Percentiles rank a stretch among this genome's conserved stretches.
These are phyloP conservation scores for Elaeis oleifera DNA, from an alignment of 202 grass and related monocot species.

Conservation along the genomic window DNA sequence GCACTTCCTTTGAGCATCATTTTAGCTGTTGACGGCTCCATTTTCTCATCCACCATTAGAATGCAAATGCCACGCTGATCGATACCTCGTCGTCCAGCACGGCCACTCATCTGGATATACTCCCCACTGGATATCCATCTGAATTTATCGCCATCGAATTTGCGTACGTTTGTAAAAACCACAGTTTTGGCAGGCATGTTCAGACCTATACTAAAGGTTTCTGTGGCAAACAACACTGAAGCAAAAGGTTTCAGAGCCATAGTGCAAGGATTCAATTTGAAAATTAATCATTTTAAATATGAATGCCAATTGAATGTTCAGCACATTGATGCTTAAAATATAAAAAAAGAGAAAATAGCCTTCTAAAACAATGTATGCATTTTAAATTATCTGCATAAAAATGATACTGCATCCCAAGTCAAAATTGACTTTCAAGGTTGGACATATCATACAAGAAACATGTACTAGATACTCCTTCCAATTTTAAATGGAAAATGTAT, in stretches of 20 bases:
- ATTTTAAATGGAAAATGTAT: too few species aligned
- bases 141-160: slow-evolving; percentile 93
- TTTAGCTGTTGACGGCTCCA: slow-evolving; percentile 95
- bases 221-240: slow-evolving; percentile 96
- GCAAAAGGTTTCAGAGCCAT: slow-evolving; percentile 24
- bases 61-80: slow-evolving; percentile 94
- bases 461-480: too few species aligned
- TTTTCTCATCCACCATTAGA: slow-evolving; percentile 96
- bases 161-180: slow-evolving; percentile 92
- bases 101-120: slow-evolving; percentile 98
- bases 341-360: too few species aligned
- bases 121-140: slow-evolving; percentile 94
- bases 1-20: slow-evolving; percentile 89
- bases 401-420: too few species aligned
- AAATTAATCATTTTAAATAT: too few species aligned
- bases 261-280: too few species aligned
- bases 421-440: too few species aligned
- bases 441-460: too few species aligned
- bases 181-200: slow-evolving; percentile 99
- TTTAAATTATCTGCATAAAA: too few species aligned
- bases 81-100: slow-evolving; percentile 88
- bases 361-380: too few species aligned
- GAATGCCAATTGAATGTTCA: too few species aligned
- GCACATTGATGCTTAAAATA: too few species aligned
- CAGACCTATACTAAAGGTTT: slow-evolving; percentile 98